phyloP scores from a whole-genome alignment of 1,139 yeast genomes.

The Fermentozyma sake region DNA sequence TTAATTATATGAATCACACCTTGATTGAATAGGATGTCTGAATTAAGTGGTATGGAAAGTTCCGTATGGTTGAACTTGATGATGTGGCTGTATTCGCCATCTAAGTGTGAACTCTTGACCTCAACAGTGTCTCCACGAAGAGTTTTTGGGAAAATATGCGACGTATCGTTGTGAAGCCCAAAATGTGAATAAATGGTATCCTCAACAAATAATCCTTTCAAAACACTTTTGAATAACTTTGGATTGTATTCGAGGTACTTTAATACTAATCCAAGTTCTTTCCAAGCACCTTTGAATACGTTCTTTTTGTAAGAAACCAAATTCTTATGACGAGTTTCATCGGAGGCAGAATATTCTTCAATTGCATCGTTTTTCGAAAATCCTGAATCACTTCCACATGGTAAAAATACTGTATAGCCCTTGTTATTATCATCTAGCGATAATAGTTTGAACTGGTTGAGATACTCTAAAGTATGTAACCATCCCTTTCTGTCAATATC shows the following conservation, averaged over 20 bases:
- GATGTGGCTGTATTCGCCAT: constrained; percentile 22
- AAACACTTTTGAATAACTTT: constrained; percentile 44
- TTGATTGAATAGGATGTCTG: constrained; percentile 72
- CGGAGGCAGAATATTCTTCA: too few relatives aligned
- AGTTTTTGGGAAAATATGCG: constrained; percentile 20
- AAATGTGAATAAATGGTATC: constrained; percentile 68
- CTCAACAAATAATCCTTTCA: constrained; percentile 59
- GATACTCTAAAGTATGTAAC: constrained; percentile 31
- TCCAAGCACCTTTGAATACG: constrained; percentile 51
- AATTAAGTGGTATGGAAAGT: constrained; percentile 35
- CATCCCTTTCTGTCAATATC: constrained; percentile 34
- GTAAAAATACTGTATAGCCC: constrained; percentile 78
- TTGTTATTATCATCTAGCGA: constrained; percentile 43
- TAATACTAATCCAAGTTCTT: constrained; percentile 54
- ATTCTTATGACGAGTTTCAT: too few relatives aligned
- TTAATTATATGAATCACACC: constrained; percentile 81
- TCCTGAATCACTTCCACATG: constrained; percentile 48
- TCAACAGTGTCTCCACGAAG: constrained; percentile 34
- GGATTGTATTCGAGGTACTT: constrained; percentile 54
- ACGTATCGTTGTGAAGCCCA: constrained; percentile 21
- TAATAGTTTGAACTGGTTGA: constrained; percentile 26
- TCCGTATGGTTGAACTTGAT: constrained; percentile 24
- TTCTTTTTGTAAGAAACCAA: constrained; percentile 1
- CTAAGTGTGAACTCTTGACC: constrained; percentile 17
- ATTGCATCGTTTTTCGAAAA: background rate